Evolutionary conservation across 768 basidiomycete genomes (phyloP).

Genomic region (Floccularia luteovirens): DNA sequence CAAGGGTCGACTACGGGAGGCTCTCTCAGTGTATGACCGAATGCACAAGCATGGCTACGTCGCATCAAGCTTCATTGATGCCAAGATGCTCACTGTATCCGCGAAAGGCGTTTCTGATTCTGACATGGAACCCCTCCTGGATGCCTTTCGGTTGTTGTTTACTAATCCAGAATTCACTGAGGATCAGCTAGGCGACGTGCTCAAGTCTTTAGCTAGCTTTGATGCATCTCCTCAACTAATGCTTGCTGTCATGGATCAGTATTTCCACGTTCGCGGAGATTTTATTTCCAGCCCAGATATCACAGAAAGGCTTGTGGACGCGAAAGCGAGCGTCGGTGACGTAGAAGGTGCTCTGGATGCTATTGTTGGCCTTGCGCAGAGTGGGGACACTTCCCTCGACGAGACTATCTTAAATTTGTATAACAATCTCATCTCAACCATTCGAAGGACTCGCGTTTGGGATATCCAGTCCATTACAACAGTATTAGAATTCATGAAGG

Average conservation of each 20-base stretch:
- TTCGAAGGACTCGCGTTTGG: slow-evolving; percentile 20
- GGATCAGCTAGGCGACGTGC: slow-evolving; percentile 4
- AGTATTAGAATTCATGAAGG: slow-evolving; percentile 30
- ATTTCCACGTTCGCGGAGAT: slow-evolving; percentile 6
- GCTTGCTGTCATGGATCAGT: slow-evolving; percentile 12
- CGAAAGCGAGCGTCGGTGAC: neutral
- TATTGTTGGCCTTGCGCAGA: neutral
- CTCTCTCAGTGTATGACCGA: slow-evolving; percentile 29
- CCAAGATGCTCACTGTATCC: slow-evolving; percentile 29
- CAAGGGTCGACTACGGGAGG: slow-evolving; percentile 25
- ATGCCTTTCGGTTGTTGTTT: slow-evolving; percentile 12
- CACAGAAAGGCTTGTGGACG: neutral
- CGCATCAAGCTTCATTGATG: slow-evolving; percentile 26
- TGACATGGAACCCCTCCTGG: slow-evolving; percentile 9
- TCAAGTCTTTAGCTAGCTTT: slow-evolving; percentile 13
- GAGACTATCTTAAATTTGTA: slow-evolving; percentile 12
- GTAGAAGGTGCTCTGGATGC: neutral
- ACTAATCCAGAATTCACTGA: slow-evolving; percentile 18
- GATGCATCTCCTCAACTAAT: slow-evolving; percentile 9
- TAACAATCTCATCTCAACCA: slow-evolving; percentile 27
- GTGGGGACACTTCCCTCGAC: neutral
- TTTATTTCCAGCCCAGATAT: neutral
- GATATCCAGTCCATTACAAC: slow-evolving; percentile 21
- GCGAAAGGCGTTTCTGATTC: slow-evolving; percentile 14
- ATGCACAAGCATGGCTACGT: slow-evolving; percentile 33